Conservation (phyloP, 1,284 basidiomycete species). For the Leccinum cinnamomeum region DNA sequence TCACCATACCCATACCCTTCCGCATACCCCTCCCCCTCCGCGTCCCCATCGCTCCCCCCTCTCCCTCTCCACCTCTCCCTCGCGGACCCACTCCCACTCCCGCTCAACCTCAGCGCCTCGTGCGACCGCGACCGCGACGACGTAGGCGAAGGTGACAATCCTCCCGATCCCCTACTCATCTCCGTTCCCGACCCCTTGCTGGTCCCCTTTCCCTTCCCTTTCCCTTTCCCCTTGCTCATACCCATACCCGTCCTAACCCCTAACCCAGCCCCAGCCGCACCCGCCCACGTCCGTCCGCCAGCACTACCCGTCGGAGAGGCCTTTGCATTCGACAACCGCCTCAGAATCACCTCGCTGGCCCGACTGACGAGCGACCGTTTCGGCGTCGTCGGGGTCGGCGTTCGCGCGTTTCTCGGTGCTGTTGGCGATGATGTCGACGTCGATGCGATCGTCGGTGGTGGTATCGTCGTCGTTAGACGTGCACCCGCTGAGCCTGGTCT, state of each 20-base stretch:
- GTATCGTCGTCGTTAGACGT: no score
- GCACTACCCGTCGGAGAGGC: neutral
- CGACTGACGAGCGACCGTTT: conserved; percentile 20
- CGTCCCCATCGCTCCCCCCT: conserved; percentile 1
- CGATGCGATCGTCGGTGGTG: no score
- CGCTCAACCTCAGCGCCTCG: conserved; percentile 3
- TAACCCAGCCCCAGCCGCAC: neutral
- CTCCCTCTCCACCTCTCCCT: neutral
- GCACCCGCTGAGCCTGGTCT: neutral
- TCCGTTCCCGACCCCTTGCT: neutral
- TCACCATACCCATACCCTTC: neutral
- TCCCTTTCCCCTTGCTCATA: neutral
- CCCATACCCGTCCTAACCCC: neutral
- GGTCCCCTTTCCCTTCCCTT: neutral
- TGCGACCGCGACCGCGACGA: conserved; percentile 3
- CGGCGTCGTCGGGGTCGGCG: neutral
- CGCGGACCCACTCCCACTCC: neutral
- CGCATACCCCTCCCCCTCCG: neutral
- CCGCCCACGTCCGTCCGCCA: no score
- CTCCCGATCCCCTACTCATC: neutral
- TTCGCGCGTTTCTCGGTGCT: no score
- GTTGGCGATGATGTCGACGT: no score
- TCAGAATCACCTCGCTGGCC: conserved; percentile 29
- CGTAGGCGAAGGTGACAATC: neutral
- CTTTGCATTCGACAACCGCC: conserved; percentile 22